Percentiles rank a stretch among this genome's conserved stretches.
phyloP scores from a whole-genome alignment of 768 basidiomycete genomes.

The Termitomyces sp. region DNA sequence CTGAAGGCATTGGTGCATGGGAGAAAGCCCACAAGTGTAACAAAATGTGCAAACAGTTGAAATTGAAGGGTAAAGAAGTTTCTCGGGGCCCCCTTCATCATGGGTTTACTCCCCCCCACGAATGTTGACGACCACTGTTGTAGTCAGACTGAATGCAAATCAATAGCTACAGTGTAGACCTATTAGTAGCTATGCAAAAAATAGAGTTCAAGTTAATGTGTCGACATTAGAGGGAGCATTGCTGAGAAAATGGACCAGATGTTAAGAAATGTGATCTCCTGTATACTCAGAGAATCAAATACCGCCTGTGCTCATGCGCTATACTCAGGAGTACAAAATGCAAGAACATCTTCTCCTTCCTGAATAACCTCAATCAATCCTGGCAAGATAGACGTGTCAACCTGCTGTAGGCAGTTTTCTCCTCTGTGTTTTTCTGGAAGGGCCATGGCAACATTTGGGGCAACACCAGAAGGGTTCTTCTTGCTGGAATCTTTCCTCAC shows the following conservation, averaged over 20 bases:
- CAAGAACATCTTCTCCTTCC: not conserved
- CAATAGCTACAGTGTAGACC: too few species aligned
- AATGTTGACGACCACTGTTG: not conserved
- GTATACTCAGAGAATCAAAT: not conserved
- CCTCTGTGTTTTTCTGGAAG: not conserved
- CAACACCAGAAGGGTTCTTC: not conserved
- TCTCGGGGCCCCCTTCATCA: not conserved
- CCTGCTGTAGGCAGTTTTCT: not conserved
- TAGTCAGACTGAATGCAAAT: not conserved
- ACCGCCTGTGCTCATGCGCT: not conserved
- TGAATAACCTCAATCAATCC: not conserved
- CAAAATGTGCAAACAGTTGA: not conserved
- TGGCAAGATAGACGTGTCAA: not conserved
- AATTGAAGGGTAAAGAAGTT: not conserved
- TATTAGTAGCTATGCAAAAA: not conserved
- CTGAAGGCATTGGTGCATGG: not conserved
- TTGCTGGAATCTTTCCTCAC: not conserved
- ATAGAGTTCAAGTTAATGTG: not conserved
- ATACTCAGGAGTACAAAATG: not conserved
- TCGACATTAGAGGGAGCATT: too few species aligned
- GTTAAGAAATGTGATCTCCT: too few species aligned
- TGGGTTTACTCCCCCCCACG: not conserved
- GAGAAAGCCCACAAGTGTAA: not conserved
- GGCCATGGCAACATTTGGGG: not conserved
- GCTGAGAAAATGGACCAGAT: too few species aligned